Evolutionary conservation across 2,329 filamentous ascomycete species (phyloP).

Genomic region (Rutstroemia sp.): DNA sequence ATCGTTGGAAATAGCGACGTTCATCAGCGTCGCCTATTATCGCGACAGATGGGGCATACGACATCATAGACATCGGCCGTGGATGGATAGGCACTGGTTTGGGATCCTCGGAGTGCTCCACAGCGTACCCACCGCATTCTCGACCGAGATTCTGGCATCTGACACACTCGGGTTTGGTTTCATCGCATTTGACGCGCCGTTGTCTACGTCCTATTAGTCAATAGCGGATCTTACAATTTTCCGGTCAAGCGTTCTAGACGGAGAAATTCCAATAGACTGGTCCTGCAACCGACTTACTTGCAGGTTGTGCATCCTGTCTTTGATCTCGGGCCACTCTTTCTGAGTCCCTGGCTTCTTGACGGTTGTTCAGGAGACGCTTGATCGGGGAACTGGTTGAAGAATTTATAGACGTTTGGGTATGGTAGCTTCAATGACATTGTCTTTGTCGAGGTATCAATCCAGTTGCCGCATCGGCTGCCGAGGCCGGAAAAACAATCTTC

Average conservation of each 20-base stretch:
- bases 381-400: constrained; percentile 29
- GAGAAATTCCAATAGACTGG: constrained; percentile 2
- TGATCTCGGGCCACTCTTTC: constrained; percentile 29
- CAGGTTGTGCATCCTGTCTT: constrained; percentile 30
- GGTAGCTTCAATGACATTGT: constrained; percentile 28
- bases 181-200: constrained; percentile 30
- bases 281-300: constrained; percentile 23
- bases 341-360: constrained; percentile 28
- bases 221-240: constrained; percentile 1
- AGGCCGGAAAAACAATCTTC: constrained; percentile 3
- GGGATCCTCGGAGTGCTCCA: constrained; percentile 23
- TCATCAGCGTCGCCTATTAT: constrained; percentile 25
- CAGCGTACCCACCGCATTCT: constrained; percentile 29
- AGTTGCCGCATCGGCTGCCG: constrained; percentile 13
- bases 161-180: constrained; percentile 28
- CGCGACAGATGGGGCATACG: constrained; percentile 24
- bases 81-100: constrained; percentile 27
- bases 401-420: constrained; percentile 30
- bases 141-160: constrained; percentile 29
- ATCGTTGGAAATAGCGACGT: constrained; percentile 28
- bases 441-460: constrained; percentile 14
- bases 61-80: constrained; percentile 25
- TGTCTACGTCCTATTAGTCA: constrained; percentile 21
- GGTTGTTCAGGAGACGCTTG: constrained; percentile 27
- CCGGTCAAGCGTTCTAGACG: not conserved